A percentile compares a stretch with the other conserved stretches of the same genome.
Evolutionary conservation across 306 rosid species (phyloP).

Genomic region (Biancaea sappan): DNA sequence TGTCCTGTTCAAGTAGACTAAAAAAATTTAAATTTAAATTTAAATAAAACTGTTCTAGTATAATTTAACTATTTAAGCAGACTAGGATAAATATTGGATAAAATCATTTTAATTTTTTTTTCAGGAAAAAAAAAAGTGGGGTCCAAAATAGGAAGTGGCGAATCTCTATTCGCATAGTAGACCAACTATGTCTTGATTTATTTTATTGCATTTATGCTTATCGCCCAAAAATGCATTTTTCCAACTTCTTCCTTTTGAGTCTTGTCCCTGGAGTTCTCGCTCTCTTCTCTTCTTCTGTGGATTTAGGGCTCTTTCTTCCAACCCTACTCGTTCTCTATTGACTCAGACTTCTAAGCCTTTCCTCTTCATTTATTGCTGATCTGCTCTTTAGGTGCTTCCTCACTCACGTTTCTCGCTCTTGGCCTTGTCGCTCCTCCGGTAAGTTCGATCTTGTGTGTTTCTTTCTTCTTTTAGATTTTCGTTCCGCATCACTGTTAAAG

Average conservation of each 20-base stretch:
- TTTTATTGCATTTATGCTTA: neutral
- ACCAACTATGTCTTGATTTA: neutral
- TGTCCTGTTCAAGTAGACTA: no score
- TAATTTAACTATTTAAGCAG: no score
- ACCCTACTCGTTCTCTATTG: constrained; percentile 42
- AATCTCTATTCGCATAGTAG: neutral
- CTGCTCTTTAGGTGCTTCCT: constrained; percentile 46
- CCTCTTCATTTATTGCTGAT: constrained; percentile 33
- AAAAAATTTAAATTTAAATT: no score
- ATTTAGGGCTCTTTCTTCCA: constrained; percentile 36
- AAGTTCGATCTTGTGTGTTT: constrained; percentile 28
- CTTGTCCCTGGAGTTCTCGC: neutral
- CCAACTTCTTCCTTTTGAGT: neutral
- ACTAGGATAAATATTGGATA: no score
- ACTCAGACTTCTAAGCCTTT: constrained; percentile 34
- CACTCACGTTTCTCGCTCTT: neutral
- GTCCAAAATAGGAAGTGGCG: neutral
- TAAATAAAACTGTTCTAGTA: no score
- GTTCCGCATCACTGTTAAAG: neutral
- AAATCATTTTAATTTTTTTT: no score
- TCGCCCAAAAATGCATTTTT: constrained; percentile 10
- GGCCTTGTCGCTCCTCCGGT: neutral
- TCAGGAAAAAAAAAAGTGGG: neutral
- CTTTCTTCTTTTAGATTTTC: constrained; percentile 3
- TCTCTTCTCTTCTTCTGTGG: neutral